Evolutionary conservation across 2,329 filamentous ascomycete genomes (phyloP).

Genomic region (Fusarium nisikadoi): DNA sequence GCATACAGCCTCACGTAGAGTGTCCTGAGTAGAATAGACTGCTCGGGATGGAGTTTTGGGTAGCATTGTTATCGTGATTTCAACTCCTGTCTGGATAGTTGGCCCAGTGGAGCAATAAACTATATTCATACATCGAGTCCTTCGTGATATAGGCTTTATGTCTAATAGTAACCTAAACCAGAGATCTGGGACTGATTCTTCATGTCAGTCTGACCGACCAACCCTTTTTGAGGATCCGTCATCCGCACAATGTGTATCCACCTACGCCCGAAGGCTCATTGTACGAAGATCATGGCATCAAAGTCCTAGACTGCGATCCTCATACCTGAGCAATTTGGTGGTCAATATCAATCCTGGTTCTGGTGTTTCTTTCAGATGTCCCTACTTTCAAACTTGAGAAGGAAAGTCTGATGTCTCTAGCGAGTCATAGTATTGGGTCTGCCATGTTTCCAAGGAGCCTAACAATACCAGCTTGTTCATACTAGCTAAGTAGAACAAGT

Average conservation of each 20-base stretch:
- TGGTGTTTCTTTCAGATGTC: not conserved
- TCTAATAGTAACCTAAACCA: conserved; percentile 2
- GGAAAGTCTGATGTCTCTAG: not conserved
- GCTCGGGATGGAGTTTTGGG: conserved; percentile 26
- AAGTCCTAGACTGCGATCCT: too few species aligned
- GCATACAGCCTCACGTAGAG: not conserved
- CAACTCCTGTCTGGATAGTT: not conserved
- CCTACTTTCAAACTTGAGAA: not conserved
- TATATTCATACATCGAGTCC: not conserved
- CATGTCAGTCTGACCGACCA: not conserved
- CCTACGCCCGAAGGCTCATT: not conserved
- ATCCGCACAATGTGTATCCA: not conserved
- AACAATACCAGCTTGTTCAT: not conserved
- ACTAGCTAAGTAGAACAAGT: not conserved
- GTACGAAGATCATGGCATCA: not conserved
- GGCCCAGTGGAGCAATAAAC: conserved; percentile 10
- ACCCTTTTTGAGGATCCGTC: not conserved
- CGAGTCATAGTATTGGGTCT: not conserved
- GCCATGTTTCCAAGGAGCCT: not conserved
- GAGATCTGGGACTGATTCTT: not conserved
- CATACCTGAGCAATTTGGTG: not conserved
- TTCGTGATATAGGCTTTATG: not conserved
- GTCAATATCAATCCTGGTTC: not conserved
- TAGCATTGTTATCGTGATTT: conserved; percentile 24
- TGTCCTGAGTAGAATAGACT: conserved; percentile 3